Conservation (phyloP, 2,329 filamentous ascomycete genomes). For the Lasiodiplodia citricola region DNA sequence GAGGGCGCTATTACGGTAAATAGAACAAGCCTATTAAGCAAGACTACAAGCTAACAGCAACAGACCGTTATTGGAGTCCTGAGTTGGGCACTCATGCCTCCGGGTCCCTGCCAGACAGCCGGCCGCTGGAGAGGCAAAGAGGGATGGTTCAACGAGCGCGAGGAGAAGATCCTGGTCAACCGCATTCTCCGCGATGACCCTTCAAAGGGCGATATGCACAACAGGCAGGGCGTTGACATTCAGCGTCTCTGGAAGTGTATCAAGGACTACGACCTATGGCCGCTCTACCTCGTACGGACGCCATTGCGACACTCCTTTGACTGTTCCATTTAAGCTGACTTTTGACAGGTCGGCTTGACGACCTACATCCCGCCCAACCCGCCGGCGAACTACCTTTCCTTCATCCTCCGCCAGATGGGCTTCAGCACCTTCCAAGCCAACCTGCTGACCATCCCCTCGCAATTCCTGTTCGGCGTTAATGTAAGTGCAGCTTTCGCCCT, state of each 20-base stretch:
- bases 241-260: conserved; percentile 40
- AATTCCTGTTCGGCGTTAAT: conserved; percentile 49
- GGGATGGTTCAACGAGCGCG: conserved; percentile 17
- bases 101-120: conserved; percentile 11
- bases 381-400: conserved; percentile 53
- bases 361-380: conserved; percentile 51
- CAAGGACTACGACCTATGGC: conserved; percentile 47
- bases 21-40: neutral
- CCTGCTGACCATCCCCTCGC: conserved; percentile 35
- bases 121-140: conserved; percentile 9
- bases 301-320: neutral
- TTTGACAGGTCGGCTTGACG: conserved; percentile 36
- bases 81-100: conserved; percentile 42
- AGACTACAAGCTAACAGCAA: neutral
- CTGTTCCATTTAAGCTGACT: neutral
- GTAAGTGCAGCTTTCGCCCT: neutral
- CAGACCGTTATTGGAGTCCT: conserved; percentile 54
- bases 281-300: conserved; percentile 36
- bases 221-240: conserved; percentile 41
- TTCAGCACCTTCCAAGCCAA: conserved; percentile 37
- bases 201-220: conserved; percentile 43
- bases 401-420: conserved; percentile 51
- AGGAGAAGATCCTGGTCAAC: conserved; percentile 23
- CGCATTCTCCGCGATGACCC: conserved; percentile 24
- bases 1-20: conserved; percentile 53